Percentiles rank a stretch among this genome's conserved stretches.
Conservation (phyloP, 345 rosid genomes). For the Odontarrhena argentea region DNA sequence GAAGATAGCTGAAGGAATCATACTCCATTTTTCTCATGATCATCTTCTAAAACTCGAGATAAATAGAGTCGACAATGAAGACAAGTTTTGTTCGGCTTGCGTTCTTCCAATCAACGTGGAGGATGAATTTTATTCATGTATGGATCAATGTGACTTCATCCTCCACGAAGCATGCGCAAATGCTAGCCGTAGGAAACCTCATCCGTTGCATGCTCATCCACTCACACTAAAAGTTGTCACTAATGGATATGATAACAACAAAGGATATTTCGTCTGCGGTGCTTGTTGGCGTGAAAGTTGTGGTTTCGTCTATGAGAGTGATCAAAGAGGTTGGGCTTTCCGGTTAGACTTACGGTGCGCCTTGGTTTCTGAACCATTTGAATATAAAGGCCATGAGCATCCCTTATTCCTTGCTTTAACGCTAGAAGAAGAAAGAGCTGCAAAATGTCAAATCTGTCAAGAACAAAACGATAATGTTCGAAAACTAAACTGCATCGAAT, state of each 20-base stretch:
- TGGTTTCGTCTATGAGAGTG: not conserved
- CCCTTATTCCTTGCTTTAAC: not conserved
- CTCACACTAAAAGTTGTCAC: not conserved
- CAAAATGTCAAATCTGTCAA: not conserved
- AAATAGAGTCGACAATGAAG: no score
- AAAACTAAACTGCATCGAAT: no score
- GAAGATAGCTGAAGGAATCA: no score
- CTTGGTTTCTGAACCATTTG: constrained; percentile 1
- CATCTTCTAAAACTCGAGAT: no score
- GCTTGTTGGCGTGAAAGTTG: not conserved
- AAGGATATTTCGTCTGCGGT: not conserved
- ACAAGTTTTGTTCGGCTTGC: no score
- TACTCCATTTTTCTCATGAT: no score
- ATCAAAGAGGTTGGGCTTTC: no score
- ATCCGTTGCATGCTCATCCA: not conserved
- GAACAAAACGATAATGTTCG: no score
- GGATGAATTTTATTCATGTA: not conserved
- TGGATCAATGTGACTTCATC: not conserved
- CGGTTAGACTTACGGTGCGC: not conserved
- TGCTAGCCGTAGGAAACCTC: not conserved
- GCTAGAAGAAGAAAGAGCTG: no score
- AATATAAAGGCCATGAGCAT: not conserved
- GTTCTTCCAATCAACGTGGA: not conserved
- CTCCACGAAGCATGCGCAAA: not conserved
- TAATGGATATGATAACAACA: not conserved